phyloP scores from a whole-genome alignment of 768 basidiomycete species.

The Pleurotus tuoliensis region DNA sequence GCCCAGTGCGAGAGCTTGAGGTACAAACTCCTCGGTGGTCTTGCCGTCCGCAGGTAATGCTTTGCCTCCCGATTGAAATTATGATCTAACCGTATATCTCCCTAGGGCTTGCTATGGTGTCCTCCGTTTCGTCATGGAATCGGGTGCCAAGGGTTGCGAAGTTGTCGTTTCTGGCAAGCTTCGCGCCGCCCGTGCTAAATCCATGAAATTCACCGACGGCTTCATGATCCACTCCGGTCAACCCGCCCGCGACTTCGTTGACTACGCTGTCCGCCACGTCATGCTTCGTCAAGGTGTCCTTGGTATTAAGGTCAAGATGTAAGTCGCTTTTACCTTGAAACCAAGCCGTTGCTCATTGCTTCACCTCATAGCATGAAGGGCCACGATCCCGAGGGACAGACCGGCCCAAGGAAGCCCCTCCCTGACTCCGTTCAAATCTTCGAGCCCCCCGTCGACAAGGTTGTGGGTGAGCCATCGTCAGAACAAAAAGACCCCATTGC shows the following conservation, averaged over 20 bases:
- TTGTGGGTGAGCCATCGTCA: conserved; percentile 83
- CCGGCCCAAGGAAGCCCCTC: conserved; percentile 88
- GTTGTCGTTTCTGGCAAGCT: conserved; percentile 99
- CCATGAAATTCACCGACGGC: conserved; percentile 99
- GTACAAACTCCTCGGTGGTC: conserved; percentile 99
- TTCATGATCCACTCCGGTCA: conserved; percentile 99
- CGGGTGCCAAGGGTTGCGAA: conserved; percentile 98
- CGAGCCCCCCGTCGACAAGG: conserved; percentile 89
- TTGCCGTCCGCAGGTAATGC: conserved; percentile 93
- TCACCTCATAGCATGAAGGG: conserved; percentile 80
- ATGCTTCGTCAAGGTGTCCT: conserved; percentile 97
- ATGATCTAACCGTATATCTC: background rate
- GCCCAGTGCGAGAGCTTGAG: conserved; percentile 98
- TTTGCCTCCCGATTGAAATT: background rate
- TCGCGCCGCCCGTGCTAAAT: conserved; percentile 98
- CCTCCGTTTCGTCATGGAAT: conserved; percentile 99
- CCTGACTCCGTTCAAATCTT: conserved; percentile 91
- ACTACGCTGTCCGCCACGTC: conserved; percentile 97
- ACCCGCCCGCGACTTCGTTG: conserved; percentile 93
- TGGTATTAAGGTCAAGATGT: conserved; percentile 99
- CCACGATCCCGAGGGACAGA: conserved; percentile 85
- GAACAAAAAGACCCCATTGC: conserved; percentile 77
- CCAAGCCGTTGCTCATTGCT: background rate
- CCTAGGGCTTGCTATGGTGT: conserved; percentile 97
- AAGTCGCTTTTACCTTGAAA: conserved; percentile 12